Conservation (phyloP, 768 basidiomycete genomes). For the Clathrus columnatus region DNA sequence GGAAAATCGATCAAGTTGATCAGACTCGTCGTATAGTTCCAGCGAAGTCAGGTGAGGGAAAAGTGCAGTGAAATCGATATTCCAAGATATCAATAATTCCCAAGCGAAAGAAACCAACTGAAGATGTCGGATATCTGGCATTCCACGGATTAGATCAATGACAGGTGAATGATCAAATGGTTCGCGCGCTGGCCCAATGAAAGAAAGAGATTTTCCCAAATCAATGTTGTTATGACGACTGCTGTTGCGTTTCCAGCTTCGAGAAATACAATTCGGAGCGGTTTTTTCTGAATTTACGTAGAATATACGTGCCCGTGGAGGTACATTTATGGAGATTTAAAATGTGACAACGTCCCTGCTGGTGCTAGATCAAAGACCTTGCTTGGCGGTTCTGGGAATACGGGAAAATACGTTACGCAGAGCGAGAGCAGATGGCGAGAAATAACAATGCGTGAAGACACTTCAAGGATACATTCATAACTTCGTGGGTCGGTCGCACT, state of each 20-base stretch:
- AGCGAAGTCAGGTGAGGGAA: not conserved
- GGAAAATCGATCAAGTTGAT: too few species aligned
- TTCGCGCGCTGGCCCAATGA: not conserved
- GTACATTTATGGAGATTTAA: too few species aligned
- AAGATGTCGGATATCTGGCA: not conserved
- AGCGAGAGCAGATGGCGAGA: too few species aligned
- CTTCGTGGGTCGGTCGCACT: not conserved
- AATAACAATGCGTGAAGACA: too few species aligned
- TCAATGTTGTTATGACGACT: too few species aligned
- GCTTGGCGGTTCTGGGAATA: not conserved
- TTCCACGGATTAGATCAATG: not conserved
- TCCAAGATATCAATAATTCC: not conserved
- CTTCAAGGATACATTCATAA: not conserved
- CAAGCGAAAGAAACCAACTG: not conserved
- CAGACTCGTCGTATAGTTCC: too few species aligned
- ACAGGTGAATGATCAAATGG: not conserved
- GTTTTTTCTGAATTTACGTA: too few species aligned
- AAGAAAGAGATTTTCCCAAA: too few species aligned
- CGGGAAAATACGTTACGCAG: too few species aligned
- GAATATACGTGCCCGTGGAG: too few species aligned
- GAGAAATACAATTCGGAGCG: too few species aligned
- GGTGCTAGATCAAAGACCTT: not conserved
- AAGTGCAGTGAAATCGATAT: not conserved
- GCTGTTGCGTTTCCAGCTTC: too few species aligned
- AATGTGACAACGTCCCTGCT: not conserved